Percentiles rank a stretch among this genome's conserved stretches.
These are phyloP conservation scores for Botrytis paeoniae DNA, from an alignment of 2,329 filamentous ascomycete species.

Conservation along the genomic window DNA sequence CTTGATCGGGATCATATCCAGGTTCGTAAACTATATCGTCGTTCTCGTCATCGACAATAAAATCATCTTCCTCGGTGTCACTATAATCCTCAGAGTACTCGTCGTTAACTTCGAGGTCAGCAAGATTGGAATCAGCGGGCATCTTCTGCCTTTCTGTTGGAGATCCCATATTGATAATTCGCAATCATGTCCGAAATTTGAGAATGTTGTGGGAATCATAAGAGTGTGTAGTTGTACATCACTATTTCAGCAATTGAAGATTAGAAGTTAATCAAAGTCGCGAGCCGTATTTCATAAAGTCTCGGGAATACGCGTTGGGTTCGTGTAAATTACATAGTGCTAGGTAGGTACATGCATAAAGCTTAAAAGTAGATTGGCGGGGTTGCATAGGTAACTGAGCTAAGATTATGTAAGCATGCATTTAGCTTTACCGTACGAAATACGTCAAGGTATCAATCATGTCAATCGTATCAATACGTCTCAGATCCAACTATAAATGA, in stretches of 20 bases:
- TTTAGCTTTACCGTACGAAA: neutral
- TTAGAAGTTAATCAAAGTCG: neutral
- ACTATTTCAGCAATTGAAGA: neutral
- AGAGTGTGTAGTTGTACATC: neutral
- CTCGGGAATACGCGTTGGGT: conserved; percentile 1
- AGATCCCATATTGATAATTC: conserved; percentile 49
- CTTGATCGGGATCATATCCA: conserved; percentile 51
- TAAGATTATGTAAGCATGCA: conserved; percentile 8
- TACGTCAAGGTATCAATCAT: neutral
- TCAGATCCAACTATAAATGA: neutral
- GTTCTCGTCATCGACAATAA: conserved; percentile 19
- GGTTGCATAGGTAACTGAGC: neutral
- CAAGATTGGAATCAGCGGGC: conserved; percentile 38
- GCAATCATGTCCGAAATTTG: neutral
- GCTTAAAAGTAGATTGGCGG: neutral
- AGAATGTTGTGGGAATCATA: neutral
- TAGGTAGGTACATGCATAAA: neutral
- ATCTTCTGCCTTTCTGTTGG: conserved; percentile 59
- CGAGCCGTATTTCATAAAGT: neutral
- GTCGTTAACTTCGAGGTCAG: conserved; percentile 24
- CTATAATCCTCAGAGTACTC: conserved; percentile 22
- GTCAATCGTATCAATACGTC: neutral
- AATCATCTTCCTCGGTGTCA: conserved; percentile 23
- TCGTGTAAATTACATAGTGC: conserved; percentile 11
- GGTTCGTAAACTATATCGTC: conserved; percentile 23